Conservation (phyloP, 2,329 filamentous ascomycete species). For the Coleophoma crateriformis region DNA sequence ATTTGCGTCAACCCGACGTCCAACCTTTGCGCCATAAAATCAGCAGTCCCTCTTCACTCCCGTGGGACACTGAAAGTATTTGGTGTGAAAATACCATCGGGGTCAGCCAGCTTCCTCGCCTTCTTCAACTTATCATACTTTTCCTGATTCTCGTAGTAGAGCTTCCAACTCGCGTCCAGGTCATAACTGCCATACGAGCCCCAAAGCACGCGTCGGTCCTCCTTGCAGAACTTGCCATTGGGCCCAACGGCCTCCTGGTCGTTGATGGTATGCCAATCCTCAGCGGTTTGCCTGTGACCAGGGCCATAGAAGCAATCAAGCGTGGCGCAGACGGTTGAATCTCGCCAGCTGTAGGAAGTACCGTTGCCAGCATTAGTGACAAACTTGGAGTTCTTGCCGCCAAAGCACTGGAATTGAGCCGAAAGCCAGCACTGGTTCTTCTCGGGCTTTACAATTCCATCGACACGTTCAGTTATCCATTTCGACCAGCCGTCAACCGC, state of each 20-base stretch:
- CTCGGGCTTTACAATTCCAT: slow-evolving; percentile 30
- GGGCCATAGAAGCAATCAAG: slow-evolving; percentile 40
- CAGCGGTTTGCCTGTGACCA: slow-evolving; percentile 27
- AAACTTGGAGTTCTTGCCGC: slow-evolving; percentile 37
- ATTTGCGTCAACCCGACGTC: too few species aligned
- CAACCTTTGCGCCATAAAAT: too few species aligned
- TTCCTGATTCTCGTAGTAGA: slow-evolving; percentile 29
- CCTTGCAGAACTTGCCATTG: slow-evolving; percentile 31
- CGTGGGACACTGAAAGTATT: slow-evolving; percentile 15
- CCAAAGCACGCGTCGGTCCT: slow-evolving; percentile 35
- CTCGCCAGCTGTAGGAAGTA: slow-evolving; percentile 41
- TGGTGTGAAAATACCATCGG: slow-evolving; percentile 25
- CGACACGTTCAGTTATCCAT: slow-evolving; percentile 30
- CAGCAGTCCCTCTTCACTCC: too few species aligned
- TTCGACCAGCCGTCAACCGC: slow-evolving; percentile 32
- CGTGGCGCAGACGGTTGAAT: slow-evolving; percentile 32
- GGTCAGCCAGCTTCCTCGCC: slow-evolving; percentile 23
- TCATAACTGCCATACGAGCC: slow-evolving; percentile 34
- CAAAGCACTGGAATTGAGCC: slow-evolving; percentile 39
- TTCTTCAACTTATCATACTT: slow-evolving; percentile 31
- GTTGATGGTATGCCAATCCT: slow-evolving; percentile 37
- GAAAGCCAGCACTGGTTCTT: slow-evolving; percentile 36
- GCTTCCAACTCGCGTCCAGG: slow-evolving; percentile 29
- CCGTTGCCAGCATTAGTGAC: slow-evolving; percentile 35
- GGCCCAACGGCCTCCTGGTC: slow-evolving; percentile 23